Evolutionary conservation across 352 stramenopile genomes (phyloP), one percentile per base, ranked within the genome.

Genomic region (Blastocystis sp.): DNA sequence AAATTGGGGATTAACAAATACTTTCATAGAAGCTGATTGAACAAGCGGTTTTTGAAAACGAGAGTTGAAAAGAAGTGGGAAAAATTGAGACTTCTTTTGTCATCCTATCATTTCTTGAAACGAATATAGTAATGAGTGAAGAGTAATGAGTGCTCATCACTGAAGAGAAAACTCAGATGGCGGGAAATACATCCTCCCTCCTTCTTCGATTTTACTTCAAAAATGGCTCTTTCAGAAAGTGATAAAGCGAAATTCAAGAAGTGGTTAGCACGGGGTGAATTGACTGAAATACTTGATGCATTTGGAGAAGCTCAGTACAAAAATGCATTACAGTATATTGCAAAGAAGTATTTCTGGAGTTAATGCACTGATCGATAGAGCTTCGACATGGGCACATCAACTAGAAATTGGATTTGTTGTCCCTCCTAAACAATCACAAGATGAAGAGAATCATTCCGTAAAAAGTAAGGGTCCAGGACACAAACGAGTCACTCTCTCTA

Each of bases 211-310:
- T 40, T 35, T 11, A n/a, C 27, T 33, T 24, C 27, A 24, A 54
- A 79, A 35, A 37, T 79, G 68, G 35, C n/a, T 27, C 68, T 79
- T 15, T n/a, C n/a, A 57, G 33, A 54, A 13, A 44, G n/a, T 33
- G 68, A 79, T 17, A 79, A 58, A n/a, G n/a, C 35, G 33, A 22
- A 54, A 53, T 79, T 59, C 40, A 79, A 57, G 40, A 57, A 33
- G 22, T 79, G 68, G 68, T 15, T 79, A 57, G 68, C 68, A 22
- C 27, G 40, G n/a, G 68, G 68, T 30, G 68, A 79, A 24, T n/a
- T 79, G n/a, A 22, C 19, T 30, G 22, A 22, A 15, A 79, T 79
- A 15, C 24, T 27, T 15, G 5, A 54, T 33, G 53, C 68, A 13
- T 79, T 79, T 57, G 68, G 68, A 35, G 44, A 79, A n/a, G 68